These are phyloP conservation scores for Gymnopilus dilepis DNA, from an alignment of 768 basidiomycete genomes.

Conservation along the genomic window DNA sequence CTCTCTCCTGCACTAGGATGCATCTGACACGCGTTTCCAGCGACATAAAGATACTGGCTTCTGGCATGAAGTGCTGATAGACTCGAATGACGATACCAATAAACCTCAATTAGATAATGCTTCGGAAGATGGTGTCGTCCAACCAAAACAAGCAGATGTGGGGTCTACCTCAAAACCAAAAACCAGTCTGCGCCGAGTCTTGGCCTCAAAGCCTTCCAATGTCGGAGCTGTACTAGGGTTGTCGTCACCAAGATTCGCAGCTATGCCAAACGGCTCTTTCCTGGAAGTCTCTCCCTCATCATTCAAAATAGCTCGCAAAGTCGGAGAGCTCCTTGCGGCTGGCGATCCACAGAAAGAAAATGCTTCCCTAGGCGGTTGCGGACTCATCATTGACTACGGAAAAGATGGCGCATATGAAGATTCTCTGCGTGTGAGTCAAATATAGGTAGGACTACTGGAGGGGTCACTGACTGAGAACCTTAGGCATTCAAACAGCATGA, in stretches of 20 bases:
- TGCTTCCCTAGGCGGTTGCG: constrained; percentile 53
- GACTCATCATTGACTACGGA: constrained; percentile 91
- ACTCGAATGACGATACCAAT: constrained; percentile 38
- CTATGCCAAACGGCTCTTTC: constrained; percentile 69
- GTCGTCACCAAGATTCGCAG: constrained; percentile 72
- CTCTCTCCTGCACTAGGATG: not conserved
- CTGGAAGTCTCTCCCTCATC: constrained; percentile 82
- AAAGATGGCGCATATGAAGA: constrained; percentile 67
- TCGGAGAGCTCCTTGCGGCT: constrained; percentile 65
- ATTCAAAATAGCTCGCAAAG: constrained; percentile 67
- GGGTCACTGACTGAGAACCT: constrained; percentile 4
- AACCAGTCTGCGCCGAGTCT: constrained; percentile 58
- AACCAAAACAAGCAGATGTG: not conserved
- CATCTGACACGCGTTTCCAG: constrained; percentile 39
- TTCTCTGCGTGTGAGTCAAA: constrained; percentile 76
- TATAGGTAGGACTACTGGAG: not conserved
- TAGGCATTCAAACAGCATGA: constrained; percentile 92
- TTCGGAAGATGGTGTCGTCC: constrained; percentile 1
- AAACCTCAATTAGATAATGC: constrained; percentile 15
- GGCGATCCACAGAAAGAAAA: constrained; percentile 18
- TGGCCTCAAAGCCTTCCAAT: constrained; percentile 60
- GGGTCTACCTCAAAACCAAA: not conserved
- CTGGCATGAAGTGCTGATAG: constrained; percentile 87
- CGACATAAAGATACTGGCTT: constrained; percentile 67
- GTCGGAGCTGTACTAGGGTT: constrained; percentile 60